Base-by-base conservation (phyloP, 2,329 filamentous ascomycete genomes). In the Diplodia corticola region DNA sequence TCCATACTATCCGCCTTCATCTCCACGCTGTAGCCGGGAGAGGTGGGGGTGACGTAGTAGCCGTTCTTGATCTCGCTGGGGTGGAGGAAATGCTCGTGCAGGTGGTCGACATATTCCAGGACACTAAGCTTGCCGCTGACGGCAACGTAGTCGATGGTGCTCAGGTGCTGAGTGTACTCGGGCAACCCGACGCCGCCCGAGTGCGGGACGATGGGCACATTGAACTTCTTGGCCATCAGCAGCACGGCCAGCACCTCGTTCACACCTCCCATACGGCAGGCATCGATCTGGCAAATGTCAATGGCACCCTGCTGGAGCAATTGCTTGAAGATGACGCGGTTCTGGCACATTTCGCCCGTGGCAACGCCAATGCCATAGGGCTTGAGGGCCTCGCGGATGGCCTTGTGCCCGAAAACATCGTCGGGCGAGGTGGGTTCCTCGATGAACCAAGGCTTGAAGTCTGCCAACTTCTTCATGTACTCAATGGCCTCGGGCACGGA, bases 261-360 rank as follows among this genome's bases (percentile, higher is more conserved):
- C 53, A 96, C 91, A 69, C 93, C 92, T 49, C 93, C 93, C 71
- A 97, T 85, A 28, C 93, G 89, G 82, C 92, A 96, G 3, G 93
- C 93, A 73, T 97, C 93, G 72, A 95, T 91, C 79, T 97, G 93
- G 76, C 92, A 92, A 22, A 96, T 88, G 73, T 95, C 92, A 72
- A 96, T 91, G 68, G 92, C 91, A 60, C 90, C 90, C 2, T 87
- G 83, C 76, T 89, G 86, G 61, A 97, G 85, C 68, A 96, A 86
- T 80, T 97, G 93, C 85, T 96, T 97, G 86, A 96, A 96, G 73
- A 96, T 87, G 70, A 96, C 91, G 46, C 93, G 88, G 83, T 96
- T 97, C 82, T 96, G 93, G 81, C 92, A 95, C 92, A 96, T 96
- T 81, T 97, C 93, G 69, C 93, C 93, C 0, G 93, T 96, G 7